A percentile compares a stretch with the other conserved stretches of the same genome.
phyloP scores from a whole-genome alignment of 2,329 filamentous ascomycete genomes.

The Cytospora schulzeri region DNA sequence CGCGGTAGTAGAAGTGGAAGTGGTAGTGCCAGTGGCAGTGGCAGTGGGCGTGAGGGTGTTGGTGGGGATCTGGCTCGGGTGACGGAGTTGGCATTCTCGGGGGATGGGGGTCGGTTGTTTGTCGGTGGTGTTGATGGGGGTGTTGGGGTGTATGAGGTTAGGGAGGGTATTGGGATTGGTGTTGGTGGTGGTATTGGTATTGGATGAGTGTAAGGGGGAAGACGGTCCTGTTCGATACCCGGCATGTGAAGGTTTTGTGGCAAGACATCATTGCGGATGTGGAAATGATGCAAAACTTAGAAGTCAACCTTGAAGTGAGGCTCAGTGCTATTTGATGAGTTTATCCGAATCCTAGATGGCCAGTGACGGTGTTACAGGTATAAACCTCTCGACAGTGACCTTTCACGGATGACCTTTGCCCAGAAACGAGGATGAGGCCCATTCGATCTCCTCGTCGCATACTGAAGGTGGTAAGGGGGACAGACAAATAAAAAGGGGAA shows the following conservation, averaged over 20 bases:
- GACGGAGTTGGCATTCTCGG: conserved; percentile 43
- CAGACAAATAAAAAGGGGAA: too few relatives aligned
- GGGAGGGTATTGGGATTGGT: conserved; percentile 31
- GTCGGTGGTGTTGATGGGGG: conserved; percentile 40
- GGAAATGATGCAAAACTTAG: not conserved
- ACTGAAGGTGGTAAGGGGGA: too few relatives aligned
- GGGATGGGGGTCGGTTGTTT: conserved; percentile 41
- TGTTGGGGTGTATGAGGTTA: conserved; percentile 41
- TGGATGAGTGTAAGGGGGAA: not conserved
- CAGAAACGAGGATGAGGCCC: too few relatives aligned
- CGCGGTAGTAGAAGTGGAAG: not conserved
- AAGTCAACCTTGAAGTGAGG: not conserved
- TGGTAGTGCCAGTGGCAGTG: too few relatives aligned
- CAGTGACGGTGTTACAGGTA: too few relatives aligned
- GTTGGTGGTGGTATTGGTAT: not conserved
- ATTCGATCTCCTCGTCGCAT: too few relatives aligned
- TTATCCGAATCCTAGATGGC: too few relatives aligned
- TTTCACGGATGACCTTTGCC: too few relatives aligned
- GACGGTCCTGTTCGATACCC: not conserved
- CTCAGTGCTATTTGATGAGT: too few relatives aligned
- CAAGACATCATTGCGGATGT: not conserved
- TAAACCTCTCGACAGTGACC: too few relatives aligned
- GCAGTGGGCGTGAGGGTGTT: conserved; percentile 18
- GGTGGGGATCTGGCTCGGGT: conserved; percentile 38
- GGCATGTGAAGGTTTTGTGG: not conserved